Conservation (phyloP, 192 early-diverging fungal species). For the Chytriomyces sp. region DNA sequence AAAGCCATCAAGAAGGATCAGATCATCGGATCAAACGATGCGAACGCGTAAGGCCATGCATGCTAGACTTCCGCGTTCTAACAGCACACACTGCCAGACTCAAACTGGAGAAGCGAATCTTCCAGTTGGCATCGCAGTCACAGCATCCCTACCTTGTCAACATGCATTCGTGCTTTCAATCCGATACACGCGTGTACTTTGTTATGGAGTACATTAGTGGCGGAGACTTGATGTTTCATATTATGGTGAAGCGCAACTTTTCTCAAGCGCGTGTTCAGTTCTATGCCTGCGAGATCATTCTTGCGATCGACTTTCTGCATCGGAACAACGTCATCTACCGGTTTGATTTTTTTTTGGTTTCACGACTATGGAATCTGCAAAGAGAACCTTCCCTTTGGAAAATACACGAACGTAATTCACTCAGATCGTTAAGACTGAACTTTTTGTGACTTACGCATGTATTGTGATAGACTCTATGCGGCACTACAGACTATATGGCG, state of each 20-base stretch:
- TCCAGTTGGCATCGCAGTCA: conserved; percentile 85
- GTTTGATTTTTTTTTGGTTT: conserved; percentile 10
- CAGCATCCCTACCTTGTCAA: conserved; percentile 95
- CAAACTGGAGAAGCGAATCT: conserved; percentile 83
- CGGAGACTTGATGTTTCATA: conserved; percentile 98
- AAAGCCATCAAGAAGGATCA: conserved; percentile 96
- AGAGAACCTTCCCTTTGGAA: conserved; percentile 65
- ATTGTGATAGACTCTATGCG: conserved; percentile 53
- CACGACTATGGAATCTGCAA: conserved; percentile 99
- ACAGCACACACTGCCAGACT: conserved; percentile 6
- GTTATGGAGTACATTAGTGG: conserved; percentile 98
- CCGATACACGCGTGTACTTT: conserved; percentile 89
- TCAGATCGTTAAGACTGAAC: background rate
- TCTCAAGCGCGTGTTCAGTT: conserved; percentile 90
- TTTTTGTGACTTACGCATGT: background rate
- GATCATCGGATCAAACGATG: conserved; percentile 96
- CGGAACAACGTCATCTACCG: conserved; percentile 90
- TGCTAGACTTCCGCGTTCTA: background rate
- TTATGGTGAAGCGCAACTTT: conserved; percentile 85
- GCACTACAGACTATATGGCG: conserved; percentile 99
- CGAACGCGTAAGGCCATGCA: conserved; percentile 63
- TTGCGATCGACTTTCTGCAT: conserved; percentile 97
- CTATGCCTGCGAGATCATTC: conserved; percentile 93
- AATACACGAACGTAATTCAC: conserved; percentile 39
- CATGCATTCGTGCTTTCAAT: conserved; percentile 95